phyloP scores from a whole-genome alignment of 306 rosid species.

The Gillenia trifoliata region DNA sequence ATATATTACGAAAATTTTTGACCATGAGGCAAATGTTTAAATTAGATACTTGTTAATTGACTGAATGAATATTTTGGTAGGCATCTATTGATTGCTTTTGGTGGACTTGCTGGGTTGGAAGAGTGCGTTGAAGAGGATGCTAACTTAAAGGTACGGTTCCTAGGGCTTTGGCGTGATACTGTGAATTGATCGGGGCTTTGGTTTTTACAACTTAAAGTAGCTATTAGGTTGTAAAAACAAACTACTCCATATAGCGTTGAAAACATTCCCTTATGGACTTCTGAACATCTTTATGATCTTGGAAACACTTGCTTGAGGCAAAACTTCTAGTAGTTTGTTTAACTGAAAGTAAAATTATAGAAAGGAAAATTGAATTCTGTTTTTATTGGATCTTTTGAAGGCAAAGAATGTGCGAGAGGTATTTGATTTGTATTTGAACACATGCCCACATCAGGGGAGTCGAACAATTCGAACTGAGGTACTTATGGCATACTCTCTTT shows the following conservation, averaged over 20 bases:
- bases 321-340: conserved; percentile 2
- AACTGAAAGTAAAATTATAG: background rate
- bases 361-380: conserved; percentile 1
- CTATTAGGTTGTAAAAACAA: background rate
- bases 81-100: conserved; percentile 89
- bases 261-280: background rate
- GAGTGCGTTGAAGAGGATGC: conserved; percentile 90
- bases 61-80: conserved; percentile 39
- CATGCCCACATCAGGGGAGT: conserved; percentile 95
- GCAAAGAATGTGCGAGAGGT: conserved; percentile 51
- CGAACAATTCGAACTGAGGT: conserved; percentile 99
- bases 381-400: conserved; percentile 28
- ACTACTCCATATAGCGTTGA: background rate
- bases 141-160: conserved; percentile 49
- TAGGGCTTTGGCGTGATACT: background rate
- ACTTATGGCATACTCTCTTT: conserved; percentile 7
- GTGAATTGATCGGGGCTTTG: background rate
- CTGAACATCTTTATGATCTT: background rate
- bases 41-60: background rate
- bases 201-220: background rate
- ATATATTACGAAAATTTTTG: background rate
- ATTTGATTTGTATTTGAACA: conserved; percentile 67
- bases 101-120: conserved; percentile 98
- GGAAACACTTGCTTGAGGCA: background rate
- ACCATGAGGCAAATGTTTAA: conserved; percentile 6